phyloP scores from a whole-genome alignment of 257 asterid genomes.

The Ballota nigra region DNA sequence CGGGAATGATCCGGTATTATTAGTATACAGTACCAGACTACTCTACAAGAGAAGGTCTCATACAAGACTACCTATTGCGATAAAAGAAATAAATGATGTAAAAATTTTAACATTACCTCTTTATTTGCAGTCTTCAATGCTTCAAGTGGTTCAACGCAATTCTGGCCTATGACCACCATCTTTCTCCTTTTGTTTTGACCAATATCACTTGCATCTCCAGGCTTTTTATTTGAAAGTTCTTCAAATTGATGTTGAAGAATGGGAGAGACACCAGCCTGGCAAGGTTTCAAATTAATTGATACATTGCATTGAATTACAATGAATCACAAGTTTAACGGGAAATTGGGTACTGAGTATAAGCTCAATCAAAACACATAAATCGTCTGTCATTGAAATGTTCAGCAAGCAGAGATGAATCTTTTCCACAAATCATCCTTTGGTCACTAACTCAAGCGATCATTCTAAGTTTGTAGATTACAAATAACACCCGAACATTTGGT shows the following conservation, averaged over 20 bases:
- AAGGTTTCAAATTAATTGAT: slow-evolving; percentile 21
- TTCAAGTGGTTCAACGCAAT: slow-evolving; percentile 90
- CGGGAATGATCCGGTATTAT: too few species aligned
- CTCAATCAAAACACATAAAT: too few species aligned
- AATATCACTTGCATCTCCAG: slow-evolving; percentile 28
- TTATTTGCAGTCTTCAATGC: slow-evolving; percentile 64
- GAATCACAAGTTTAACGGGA: background rate
- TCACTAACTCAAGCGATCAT: background rate
- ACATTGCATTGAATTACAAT: background rate
- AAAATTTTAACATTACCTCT: slow-evolving; percentile 33
- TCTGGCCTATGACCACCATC: slow-evolving; percentile 86
- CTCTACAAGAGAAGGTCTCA: too few species aligned
- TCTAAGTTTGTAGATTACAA: background rate
- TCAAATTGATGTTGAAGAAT: slow-evolving; percentile 77
- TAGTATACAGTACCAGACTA: too few species aligned
- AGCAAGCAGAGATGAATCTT: background rate
- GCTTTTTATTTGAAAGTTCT: slow-evolving; percentile 59
- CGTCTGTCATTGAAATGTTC: background rate
- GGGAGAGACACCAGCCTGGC: slow-evolving; percentile 86
- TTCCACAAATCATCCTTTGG: background rate
- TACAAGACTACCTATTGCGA: too few species aligned
- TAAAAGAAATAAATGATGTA: background rate
- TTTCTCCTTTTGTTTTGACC: slow-evolving; percentile 52
- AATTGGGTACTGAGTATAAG: background rate
- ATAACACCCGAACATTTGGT: background rate